phyloP scores from a whole-genome alignment of 2,329 filamentous ascomycete species.

The Alternaria brassicicola region DNA sequence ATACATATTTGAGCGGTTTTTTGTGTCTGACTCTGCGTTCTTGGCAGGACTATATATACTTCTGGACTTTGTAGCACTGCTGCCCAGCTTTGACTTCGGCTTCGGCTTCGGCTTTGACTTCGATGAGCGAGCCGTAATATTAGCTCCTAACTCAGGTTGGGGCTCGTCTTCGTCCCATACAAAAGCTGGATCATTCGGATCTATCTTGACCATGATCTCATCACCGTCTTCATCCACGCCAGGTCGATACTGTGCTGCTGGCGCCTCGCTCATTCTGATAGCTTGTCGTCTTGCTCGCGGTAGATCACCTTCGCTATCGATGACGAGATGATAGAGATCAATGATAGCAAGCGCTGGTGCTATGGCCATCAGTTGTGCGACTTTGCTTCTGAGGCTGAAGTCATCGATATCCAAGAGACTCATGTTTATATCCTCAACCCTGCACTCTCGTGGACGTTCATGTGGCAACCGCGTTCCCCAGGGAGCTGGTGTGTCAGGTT shows the following conservation, averaged over 20 bases:
- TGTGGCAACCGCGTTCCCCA: not conserved
- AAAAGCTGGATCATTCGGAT: slow-evolving; percentile 18
- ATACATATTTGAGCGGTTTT: not conserved
- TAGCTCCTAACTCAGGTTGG: not conserved
- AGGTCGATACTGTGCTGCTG: not conserved
- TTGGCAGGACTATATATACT: not conserved
- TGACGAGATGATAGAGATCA: slow-evolving; percentile 24
- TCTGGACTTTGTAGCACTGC: not conserved
- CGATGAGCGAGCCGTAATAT: not conserved
- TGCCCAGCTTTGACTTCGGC: not conserved
- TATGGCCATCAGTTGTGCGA: slow-evolving; percentile 26
- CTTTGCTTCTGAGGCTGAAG: slow-evolving; percentile 17
- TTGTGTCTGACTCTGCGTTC: not conserved
- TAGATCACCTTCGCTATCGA: slow-evolving; percentile 16
- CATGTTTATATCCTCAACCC: not conserved
- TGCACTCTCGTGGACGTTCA: not conserved
- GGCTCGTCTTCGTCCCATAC: slow-evolving; percentile 21
- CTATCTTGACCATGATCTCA: slow-evolving; percentile 24
- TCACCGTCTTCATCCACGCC: not conserved
- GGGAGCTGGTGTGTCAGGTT: not conserved
- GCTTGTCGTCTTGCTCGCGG: slow-evolving; percentile 7
- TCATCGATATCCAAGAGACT: slow-evolving; percentile 23
- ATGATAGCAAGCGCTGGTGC: slow-evolving; percentile 22
- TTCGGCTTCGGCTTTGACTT: not conserved
- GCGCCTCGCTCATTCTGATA: slow-evolving; percentile 1